These are phyloP conservation scores for Hymenotorrendiella dingleyae DNA, from an alignment of 2,329 filamentous ascomycete species.

Conservation along the genomic window DNA sequence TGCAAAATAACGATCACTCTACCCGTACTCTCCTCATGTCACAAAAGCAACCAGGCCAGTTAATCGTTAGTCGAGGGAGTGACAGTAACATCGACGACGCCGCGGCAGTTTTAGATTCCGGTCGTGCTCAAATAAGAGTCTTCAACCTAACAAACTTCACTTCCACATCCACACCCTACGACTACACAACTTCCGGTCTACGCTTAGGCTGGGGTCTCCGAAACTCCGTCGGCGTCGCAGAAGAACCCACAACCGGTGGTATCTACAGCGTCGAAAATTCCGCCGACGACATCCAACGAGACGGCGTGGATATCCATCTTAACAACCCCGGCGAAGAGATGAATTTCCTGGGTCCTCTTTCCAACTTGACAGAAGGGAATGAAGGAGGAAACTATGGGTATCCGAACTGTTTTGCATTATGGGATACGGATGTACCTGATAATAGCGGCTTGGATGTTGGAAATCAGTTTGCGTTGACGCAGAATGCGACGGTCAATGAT, in stretches of 20 bases:
- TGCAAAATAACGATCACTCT: constrained; percentile 56
- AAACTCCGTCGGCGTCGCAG: constrained; percentile 67
- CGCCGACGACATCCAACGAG: constrained; percentile 55
- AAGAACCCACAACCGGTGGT: constrained; percentile 48
- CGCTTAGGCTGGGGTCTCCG: constrained; percentile 63
- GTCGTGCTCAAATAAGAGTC: constrained; percentile 62
- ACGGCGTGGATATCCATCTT: constrained; percentile 54
- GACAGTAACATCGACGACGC: constrained; percentile 53
- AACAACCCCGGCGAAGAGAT: constrained; percentile 70
- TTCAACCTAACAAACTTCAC: constrained; percentile 41
- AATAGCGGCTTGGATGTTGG: constrained; percentile 38
- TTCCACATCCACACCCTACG: constrained; percentile 30
- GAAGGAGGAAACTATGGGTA: constrained; percentile 61
- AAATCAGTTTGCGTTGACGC: constrained; percentile 42
- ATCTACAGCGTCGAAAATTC: constrained; percentile 65
- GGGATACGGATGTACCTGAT: constrained; percentile 47
- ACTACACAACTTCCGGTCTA: constrained; percentile 43
- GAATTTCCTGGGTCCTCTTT: constrained; percentile 62
- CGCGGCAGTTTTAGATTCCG: constrained; percentile 45
- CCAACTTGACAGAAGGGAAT: constrained; percentile 22
- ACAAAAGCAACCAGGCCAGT: constrained; percentile 43
- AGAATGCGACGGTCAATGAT: constrained; percentile 37
- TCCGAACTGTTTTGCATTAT: constrained; percentile 62
- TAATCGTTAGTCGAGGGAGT: constrained; percentile 63
- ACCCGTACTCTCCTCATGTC: constrained; percentile 64